Conservation (phyloP, 176 grass and related monocot species). For the Oryza meyeriana region DNA sequence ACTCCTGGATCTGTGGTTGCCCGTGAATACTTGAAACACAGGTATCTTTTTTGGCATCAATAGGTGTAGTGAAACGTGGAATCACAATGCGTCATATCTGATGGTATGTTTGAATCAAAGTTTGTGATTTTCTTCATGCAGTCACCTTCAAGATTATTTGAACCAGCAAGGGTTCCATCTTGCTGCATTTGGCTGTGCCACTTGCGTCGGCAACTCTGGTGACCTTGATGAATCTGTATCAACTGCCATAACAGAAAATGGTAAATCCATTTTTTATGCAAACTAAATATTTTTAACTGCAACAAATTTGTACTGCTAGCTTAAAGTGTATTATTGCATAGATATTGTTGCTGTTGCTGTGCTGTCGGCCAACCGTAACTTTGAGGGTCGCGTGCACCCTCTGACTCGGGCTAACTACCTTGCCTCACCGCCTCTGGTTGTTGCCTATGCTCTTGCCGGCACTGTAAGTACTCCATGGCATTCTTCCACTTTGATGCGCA, state of each 20-base stretch:
- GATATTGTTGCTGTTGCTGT: conserved; percentile 93
- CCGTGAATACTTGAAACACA: conserved; percentile 81
- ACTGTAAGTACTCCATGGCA: conserved; percentile 44
- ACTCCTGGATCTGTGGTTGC: conserved; percentile 89
- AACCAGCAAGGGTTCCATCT: conserved; percentile 84
- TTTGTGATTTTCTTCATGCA: conserved; percentile 20
- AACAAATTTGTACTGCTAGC: not conserved
- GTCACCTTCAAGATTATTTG: conserved; percentile 77
- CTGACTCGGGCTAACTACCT: conserved; percentile 88
- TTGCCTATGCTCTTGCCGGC: conserved; percentile 88
- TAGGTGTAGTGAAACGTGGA: not conserved
- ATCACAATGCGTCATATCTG: not conserved
- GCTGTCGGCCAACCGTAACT: conserved; percentile 83
- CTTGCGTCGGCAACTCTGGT: conserved; percentile 92
- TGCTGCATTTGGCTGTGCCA: conserved; percentile 88
- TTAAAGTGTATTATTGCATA: not conserved
- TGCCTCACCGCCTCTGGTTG: conserved; percentile 82
- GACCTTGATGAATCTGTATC: conserved; percentile 81
- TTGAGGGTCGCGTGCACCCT: conserved; percentile 86
- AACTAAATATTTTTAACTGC: not conserved
- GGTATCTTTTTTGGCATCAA: conserved; percentile 29
- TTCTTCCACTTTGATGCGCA: no score
- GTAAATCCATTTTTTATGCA: conserved; percentile 28
- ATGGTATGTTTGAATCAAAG: not conserved
- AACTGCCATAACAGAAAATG: conserved; percentile 77